Evolutionary conservation across 1,284 basidiomycete species (phyloP).

Genomic region (Cryptococcus floricola): DNA sequence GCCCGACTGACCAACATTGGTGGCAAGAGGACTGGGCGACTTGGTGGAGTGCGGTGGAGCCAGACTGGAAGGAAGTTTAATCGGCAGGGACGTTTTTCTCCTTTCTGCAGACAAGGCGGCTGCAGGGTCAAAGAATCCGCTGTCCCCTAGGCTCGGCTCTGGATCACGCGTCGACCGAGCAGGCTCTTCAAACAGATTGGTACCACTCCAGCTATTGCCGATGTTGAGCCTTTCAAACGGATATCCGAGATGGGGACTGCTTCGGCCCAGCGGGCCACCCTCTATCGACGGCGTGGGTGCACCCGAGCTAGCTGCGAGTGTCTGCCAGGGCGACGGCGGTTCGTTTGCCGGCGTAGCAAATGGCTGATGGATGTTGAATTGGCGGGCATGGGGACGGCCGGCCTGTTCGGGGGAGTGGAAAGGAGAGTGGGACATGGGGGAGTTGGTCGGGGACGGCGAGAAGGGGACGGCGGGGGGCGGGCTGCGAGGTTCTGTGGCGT

Average conservation of each 20-base stretch:
- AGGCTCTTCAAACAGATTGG: slow-evolving; percentile 26
- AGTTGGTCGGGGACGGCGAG: slow-evolving; percentile 25
- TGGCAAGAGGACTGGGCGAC: slow-evolving; percentile 17
- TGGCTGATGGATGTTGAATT: slow-evolving; percentile 10
- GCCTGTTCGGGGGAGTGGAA: slow-evolving; percentile 15
- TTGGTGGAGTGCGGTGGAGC: slow-evolving; percentile 7
- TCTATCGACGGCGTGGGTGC: slow-evolving; percentile 47
- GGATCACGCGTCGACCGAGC: not conserved
- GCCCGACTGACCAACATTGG: slow-evolving; percentile 7
- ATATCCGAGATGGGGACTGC: slow-evolving; percentile 44
- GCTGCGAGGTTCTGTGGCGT: slow-evolving; percentile 17
- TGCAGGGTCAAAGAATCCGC: not conserved
- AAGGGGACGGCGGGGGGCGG: slow-evolving; percentile 18
- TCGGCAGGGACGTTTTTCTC: slow-evolving; percentile 23
- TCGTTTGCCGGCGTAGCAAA: slow-evolving; percentile 6
- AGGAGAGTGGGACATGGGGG: slow-evolving; percentile 14
- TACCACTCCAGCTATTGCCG: slow-evolving; percentile 37
- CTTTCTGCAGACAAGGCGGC: slow-evolving; percentile 20
- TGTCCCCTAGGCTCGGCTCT: not conserved
- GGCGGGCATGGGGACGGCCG: slow-evolving; percentile 1
- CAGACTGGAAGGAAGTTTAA: slow-evolving; percentile 1
- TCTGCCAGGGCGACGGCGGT: slow-evolving; percentile 41
- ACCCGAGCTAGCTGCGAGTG: slow-evolving; percentile 45
- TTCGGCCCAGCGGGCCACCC: slow-evolving; percentile 24
- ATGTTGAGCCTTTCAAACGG: slow-evolving; percentile 48